A percentile compares a stretch with the other conserved stretches of the same genome.
phyloP scores from a whole-genome alignment of 2,329 filamentous ascomycete species.

The Sporothrix inflata region DNA sequence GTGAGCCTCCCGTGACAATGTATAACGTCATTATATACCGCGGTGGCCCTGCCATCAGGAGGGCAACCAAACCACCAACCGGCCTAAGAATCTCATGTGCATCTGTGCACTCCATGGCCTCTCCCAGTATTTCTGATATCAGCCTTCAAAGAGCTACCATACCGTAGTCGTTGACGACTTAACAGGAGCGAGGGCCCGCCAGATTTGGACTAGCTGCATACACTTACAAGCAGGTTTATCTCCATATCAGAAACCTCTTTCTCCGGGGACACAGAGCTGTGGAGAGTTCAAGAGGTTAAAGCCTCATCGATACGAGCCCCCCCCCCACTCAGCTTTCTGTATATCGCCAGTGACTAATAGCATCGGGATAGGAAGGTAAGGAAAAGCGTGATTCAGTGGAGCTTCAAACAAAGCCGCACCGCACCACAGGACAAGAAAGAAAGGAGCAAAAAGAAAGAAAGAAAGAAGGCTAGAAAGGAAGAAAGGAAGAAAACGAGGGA shows the following conservation, averaged over 20 bases:
- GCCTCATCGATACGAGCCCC: neutral
- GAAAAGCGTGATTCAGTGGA: neutral
- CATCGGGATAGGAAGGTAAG: neutral
- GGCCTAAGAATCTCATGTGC: neutral
- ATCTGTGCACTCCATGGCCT: neutral
- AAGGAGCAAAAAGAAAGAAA: neutral
- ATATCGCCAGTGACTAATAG: neutral
- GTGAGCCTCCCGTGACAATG: neutral
- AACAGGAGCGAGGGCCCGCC: neutral
- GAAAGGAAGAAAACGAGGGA: neutral
- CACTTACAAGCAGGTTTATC: neutral
- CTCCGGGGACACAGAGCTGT: neutral
- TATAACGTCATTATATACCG: neutral
- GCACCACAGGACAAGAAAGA: neutral
- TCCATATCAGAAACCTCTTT: neutral
- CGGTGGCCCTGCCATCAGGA: neutral
- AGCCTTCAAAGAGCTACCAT: neutral
- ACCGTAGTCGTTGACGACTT: neutral
- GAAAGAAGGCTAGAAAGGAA: neutral
- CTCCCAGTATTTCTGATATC: neutral
- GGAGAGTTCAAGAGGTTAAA: neutral
- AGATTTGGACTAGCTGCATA: neutral
- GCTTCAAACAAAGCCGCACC: neutral
- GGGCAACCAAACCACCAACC: neutral
- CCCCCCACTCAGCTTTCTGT: neutral